Evolutionary conservation across 2,329 filamentous ascomycete genomes (phyloP), one percentile per base, ranked within the genome.

Genomic region (Pestalotiopsis sp.): DNA sequence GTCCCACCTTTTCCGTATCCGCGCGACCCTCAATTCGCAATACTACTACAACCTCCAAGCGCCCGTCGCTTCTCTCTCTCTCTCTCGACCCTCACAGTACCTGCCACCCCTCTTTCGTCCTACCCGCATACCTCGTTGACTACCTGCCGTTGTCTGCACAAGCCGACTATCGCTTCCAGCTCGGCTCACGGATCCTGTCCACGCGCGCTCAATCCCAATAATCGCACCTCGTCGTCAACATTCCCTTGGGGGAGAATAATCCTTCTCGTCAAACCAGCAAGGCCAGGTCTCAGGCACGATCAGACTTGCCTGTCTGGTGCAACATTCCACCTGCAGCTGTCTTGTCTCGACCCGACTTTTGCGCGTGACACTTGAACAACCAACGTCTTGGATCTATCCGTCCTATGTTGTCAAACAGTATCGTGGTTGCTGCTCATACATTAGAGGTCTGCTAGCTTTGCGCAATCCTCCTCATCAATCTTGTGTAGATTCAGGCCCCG

Each of bases 371-470:
- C 66, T 40, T 63, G 38, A 62, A 40, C 58, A n/a, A 62, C 25
- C 38, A 17, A 20, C 13, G 58, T 40, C 45, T 56, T 52, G 38
- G 61, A 62, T 49, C 61, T 12, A 52, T 56, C 45, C 66, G 52
- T 58, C 41, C 41, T 67, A 67, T 63, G 66, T 57, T 67, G 58
- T 58, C 64, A 56, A 49, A 57, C 45, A 66, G 13, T 62, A 62
- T 62, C 31, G 25, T 62, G 31, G 62, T n/a, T 14, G 40, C 12
- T 49, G 38, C 40, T 65, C 45, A 45, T 63, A 63, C 57, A 14
- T 14, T 17, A 59, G 57, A 52, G 45, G 45, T 52, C 45, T 52
- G 45, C 45, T 52, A 52, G 45, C 45, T 52, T 52, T 36, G 31
- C 31, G 45, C 45, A n/a, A 52, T 17, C 45, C 17, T 52, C 45